These are phyloP conservation scores for Picochlorum sp. DNA, from an alignment of 139 green algal genomes.

Conservation along the genomic window DNA sequence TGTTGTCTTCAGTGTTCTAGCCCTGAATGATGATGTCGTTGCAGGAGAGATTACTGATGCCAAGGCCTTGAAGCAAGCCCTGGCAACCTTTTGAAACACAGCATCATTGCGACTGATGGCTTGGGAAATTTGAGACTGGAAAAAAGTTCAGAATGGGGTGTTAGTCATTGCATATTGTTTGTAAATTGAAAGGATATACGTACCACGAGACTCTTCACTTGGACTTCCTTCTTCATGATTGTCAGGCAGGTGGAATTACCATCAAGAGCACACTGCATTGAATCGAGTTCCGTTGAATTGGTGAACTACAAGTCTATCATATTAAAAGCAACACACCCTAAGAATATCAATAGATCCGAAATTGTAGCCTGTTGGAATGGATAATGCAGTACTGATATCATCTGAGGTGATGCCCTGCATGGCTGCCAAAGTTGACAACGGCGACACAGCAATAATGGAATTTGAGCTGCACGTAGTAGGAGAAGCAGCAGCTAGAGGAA, in stretches of 20 bases:
- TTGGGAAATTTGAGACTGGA: background rate
- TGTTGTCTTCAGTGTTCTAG: too few relatives aligned
- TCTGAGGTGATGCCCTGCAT: too few relatives aligned
- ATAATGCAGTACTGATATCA: too few relatives aligned
- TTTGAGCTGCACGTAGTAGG: background rate
- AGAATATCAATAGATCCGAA: too few relatives aligned
- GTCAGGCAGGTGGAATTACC: background rate
- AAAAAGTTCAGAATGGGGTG: background rate
- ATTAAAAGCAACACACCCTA: too few relatives aligned
- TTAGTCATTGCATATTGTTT: background rate
- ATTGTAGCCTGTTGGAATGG: too few relatives aligned
- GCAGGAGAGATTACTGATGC: too few relatives aligned
- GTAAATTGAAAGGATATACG: background rate
- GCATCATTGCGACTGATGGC: background rate
- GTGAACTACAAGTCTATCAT: too few relatives aligned
- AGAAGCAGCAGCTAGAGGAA: background rate
- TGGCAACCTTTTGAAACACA: background rate
- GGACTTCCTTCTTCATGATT: background rate
- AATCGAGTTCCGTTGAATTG: background rate
- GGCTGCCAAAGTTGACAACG: background rate
- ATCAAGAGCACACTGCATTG: slow-evolving; percentile 1
- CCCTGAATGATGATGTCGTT: too few relatives aligned
- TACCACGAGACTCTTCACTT: slow-evolving; percentile 2
- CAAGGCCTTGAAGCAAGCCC: background rate
- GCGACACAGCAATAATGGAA: background rate